Percentiles rank a stretch among this genome's conserved stretches.
Evolutionary conservation across 2,329 filamentous ascomycete species (phyloP).

Genomic region (Daldinia sp.): DNA sequence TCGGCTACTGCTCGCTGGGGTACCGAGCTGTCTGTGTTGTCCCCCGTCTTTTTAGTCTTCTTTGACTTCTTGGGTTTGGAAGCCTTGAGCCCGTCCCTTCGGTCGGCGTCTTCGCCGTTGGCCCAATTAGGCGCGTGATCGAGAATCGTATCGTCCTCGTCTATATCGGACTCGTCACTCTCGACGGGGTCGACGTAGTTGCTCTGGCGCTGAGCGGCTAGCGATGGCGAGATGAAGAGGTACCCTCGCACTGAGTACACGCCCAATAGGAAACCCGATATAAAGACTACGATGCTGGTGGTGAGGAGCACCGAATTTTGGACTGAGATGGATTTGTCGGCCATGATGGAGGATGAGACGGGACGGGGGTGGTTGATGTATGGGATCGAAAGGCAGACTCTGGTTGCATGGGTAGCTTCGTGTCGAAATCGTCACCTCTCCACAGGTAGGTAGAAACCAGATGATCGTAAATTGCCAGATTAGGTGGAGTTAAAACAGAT

Average conservation of each 20-base stretch:
- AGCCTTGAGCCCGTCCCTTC: slow-evolving; percentile 61
- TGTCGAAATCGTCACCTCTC: neutral
- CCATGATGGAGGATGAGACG: slow-evolving; percentile 36
- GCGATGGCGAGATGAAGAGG: slow-evolving; percentile 62
- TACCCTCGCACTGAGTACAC: slow-evolving; percentile 73
- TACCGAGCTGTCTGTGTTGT: slow-evolving; percentile 44
- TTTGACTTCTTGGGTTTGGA: slow-evolving; percentile 25
- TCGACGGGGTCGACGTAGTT: slow-evolving; percentile 68
- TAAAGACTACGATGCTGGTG: slow-evolving; percentile 75
- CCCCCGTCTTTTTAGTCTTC: slow-evolving; percentile 38
- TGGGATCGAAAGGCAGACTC: neutral
- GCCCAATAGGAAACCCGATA: slow-evolving; percentile 83
- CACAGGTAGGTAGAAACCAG: neutral
- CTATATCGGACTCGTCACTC: slow-evolving; percentile 73
- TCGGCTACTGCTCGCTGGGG: slow-evolving; percentile 31
- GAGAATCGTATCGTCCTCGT: slow-evolving; percentile 65
- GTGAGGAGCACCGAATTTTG: slow-evolving; percentile 70
- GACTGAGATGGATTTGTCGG: slow-evolving; percentile 51
- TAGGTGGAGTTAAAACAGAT: neutral
- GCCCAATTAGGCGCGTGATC: slow-evolving; percentile 75
- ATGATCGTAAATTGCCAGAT: neutral
- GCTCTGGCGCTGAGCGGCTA: slow-evolving; percentile 65
- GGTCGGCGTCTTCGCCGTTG: slow-evolving; percentile 68
- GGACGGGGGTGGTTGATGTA: neutral
- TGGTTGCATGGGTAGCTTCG: neutral